Evolutionary conservation across 1,284 basidiomycete species (phyloP), one percentile per base, ranked within the genome.

Genomic region (Irpex sp.): DNA sequence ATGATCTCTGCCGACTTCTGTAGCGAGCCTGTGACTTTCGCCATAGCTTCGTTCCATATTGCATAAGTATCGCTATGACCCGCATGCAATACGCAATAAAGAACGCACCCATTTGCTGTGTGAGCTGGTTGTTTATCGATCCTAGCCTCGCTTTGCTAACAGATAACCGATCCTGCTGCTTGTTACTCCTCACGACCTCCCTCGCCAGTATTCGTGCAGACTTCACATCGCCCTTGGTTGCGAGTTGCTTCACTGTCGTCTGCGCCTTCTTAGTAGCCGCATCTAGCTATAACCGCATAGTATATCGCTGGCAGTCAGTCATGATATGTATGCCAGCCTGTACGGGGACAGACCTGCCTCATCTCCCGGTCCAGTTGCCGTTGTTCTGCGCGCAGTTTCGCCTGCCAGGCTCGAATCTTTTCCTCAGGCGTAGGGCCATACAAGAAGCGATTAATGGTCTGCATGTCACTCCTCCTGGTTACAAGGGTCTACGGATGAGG

Each of bases 1-100:
- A 99, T 99, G 67, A 99, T 98, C 77, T 99, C 97, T 1, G 97
- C 96, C 8, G 94, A 97, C 77, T 96, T 98, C 78, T 98, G 95
- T 69, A 99, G 81, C 21, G 94, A 88, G 6, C 97, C 97, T 2
- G 97, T 98, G 49, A 99, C 94, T 79, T 99, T 99, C 70, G 91
- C 80, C 92, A 98, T 95, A 0, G 97, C 97, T 98, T 43, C 39
- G 15, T 43, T 43, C 15, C 39, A 57, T 13, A 17, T 7, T n/a
- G 49, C 37, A 36, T 35, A 11, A 51, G 53, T 17, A 31, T 6
- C n/a, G 62, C 39, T 9, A 37, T 15, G 11, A 9, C 11, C 49
- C 9, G 1, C 43, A n/a, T 21, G 5, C 57, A 46, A 11, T 9
- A 17, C 1, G 37, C 6, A 13, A 59, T 64, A 47, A 66, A 35